These are phyloP conservation scores for Trametes versicolor DNA, from an alignment of 1,284 basidiomycete genomes.

Conservation along the genomic window DNA sequence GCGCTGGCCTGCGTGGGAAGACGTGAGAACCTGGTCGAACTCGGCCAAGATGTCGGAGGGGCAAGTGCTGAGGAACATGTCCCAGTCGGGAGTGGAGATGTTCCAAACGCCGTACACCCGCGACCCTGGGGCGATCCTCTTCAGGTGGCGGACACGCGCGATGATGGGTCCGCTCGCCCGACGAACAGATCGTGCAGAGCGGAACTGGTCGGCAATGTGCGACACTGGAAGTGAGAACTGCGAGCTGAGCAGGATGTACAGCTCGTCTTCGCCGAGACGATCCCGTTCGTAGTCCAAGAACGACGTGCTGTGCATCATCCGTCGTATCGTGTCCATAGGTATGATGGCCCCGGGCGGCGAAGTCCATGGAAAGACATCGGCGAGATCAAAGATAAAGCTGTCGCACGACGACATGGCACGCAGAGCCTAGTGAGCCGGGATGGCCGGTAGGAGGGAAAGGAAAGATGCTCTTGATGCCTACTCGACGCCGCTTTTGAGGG, in stretches of 20 bases:
- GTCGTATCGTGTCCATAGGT: background rate
- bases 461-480: background rate
- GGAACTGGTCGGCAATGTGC: background rate
- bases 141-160: background rate
- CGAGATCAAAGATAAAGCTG: background rate
- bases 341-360: background rate
- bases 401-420: background rate
- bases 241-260: background rate
- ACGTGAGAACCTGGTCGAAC: background rate
- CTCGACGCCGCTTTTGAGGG: too few relatives aligned
- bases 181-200: background rate
- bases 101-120: background rate
- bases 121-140: background rate
- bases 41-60: background rate
- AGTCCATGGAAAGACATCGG: background rate
- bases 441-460: background rate
- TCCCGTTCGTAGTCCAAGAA: background rate
- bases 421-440: background rate
- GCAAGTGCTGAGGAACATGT: background rate
- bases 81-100: background rate
- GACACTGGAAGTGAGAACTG: background rate
- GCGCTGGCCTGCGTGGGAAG: background rate
- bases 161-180: background rate
- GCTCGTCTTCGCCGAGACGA: background rate
- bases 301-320: background rate